Base-by-base conservation (phyloP, 2,329 filamentous ascomycete species). In the Penicillium sp. region DNA sequence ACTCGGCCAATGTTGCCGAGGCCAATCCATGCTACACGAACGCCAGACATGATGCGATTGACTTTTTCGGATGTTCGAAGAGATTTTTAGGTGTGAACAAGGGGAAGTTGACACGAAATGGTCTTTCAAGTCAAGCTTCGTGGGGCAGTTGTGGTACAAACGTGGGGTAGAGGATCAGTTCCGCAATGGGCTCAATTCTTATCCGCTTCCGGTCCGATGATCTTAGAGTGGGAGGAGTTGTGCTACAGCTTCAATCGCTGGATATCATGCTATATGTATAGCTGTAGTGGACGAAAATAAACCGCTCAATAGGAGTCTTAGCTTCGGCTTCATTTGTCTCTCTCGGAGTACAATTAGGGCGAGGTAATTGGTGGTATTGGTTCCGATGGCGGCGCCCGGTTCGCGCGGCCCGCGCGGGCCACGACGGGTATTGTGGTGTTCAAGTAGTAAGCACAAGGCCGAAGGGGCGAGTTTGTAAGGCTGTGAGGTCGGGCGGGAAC, bases 1-100 rank as follows among this genome's bases (percentile, higher is more conserved):
- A 90, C 91, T 73, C 89, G 85, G 68, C 91, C 93, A 88, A 96
- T 96, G 76, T 96, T 96, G 56, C 92, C 92, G 55, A 96, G 84
- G 60, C 93, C 92, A 58, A 96, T 87, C 87, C 88, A 96, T 70
- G 92, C 84, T 56, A 95, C 72, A 77, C 85, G 87, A 66, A 69
- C 67, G 59, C 70, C 73, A 28, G 73, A 65, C 73, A 75, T 76
- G 33, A 28, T 65, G 37, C 6, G 4, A 28, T 15, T 12, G 33
- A 28, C 22, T 26, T 54, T 22, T 8, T 33, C 28, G 40, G 12
- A 19, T 33, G 26, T 37, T 45, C 44, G 7, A 33, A 53, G 58
- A 35, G 49, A 7, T 44, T 2, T 42, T 37, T 6, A 35, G 12
- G 9, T n/a, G n/a, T 49, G 12, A 57, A 30, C 10, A 44, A 24